Evolutionary conservation across 1,139 yeast species (phyloP), one percentile per base, ranked within the genome.

Genomic region (Entelexis paramagnoliae): DNA sequence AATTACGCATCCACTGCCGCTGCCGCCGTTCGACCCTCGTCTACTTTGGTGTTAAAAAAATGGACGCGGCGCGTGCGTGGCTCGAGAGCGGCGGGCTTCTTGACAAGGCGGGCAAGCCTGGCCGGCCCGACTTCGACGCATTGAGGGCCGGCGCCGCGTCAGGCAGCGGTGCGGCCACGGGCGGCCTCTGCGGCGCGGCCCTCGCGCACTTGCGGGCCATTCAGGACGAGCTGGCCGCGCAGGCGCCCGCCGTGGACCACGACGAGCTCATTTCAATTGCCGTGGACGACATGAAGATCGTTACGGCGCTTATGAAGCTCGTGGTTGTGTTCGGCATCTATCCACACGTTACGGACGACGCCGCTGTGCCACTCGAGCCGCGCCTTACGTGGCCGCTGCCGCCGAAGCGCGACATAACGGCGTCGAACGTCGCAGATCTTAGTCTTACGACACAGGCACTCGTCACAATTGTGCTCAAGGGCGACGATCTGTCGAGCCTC

Each of bases 211-310:
- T 54, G 8, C 2, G 3, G 6, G 40, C 26, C 2, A 44, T 48
- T 28, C 49, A 50, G 35, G 14, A 36, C 17, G 36, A 32, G 22
- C 19, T 47, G 10, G 43, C 48, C 13, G 17, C 17, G 14, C 28
- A n/a, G 16, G 19, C 7, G 9, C 46, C 22, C 2, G 36, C 30
- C 19, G 39, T 16, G 6, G n/a, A n/a, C 4, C 28, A 44, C 17
- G 26, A 11, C 4, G 50, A 50, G 19, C 64, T 84, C 49, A 75
- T 89, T 19, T 72, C 83, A 8, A 81, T 89, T 16, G 85, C 96
- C 0, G 70, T 89, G 11, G 89, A 86, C 62, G 97, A 89, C 63
- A 79, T 89, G 72, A 82, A 80, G 63, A 76, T 79, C 2, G 77
- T 89, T 55, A 81, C 85, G 47, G 76, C 74, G 29, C 63, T 89